Evolutionary conservation across 2,329 filamentous ascomycete species (phyloP).

Genomic region (Alternaria arbusti): DNA sequence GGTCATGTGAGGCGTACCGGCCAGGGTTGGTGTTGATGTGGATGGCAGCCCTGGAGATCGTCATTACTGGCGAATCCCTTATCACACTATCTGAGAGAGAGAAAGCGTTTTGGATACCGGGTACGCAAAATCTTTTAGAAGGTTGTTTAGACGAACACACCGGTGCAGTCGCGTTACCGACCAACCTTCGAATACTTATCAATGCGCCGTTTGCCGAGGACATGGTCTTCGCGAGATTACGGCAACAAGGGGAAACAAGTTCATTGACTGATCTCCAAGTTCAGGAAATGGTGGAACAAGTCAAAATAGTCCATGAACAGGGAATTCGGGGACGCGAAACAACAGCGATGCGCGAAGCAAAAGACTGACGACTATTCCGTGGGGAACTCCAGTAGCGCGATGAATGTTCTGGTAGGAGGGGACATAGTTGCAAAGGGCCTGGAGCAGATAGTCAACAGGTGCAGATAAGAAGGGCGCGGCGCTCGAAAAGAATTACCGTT

Average conservation of each 20-base stretch:
- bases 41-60: background rate
- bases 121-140: background rate
- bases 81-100: background rate
- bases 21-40: background rate
- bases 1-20: background rate
- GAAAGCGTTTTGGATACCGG: background rate
- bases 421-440: background rate
- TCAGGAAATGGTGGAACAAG: background rate
- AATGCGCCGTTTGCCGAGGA: background rate
- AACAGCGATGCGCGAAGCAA: background rate
- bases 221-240: background rate
- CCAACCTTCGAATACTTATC: background rate
- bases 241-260: background rate
- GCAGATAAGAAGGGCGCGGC: background rate
- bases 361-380: conserved; percentile 3
- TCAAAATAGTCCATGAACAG: background rate
- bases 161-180: background rate
- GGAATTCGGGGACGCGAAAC: background rate
- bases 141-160: background rate
- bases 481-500: background rate
- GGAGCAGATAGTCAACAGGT: background rate
- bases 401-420: background rate
- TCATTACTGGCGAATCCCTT: background rate
- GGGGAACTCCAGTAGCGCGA: background rate
- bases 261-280: background rate